Evolutionary conservation across 73 alveolate species (phyloP), one percentile per base, ranked within the genome.

Genomic region (Symbiodinium pilosum): DNA sequence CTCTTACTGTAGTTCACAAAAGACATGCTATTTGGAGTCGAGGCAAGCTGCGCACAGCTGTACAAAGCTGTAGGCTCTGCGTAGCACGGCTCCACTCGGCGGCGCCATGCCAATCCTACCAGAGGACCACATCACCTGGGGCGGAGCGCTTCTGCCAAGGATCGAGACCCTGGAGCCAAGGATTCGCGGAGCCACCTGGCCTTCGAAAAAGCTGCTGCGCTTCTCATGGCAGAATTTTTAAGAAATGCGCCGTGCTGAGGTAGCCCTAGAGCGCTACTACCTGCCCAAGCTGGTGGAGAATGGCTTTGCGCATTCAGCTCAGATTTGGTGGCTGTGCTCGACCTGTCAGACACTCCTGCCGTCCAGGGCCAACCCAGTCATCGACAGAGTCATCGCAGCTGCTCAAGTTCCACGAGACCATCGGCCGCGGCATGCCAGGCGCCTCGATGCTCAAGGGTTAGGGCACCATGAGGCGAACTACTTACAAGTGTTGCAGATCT

Each of bases 121-220:
- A 28, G 93, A 86, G 51, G 83, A 73, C 34, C 93, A 86, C 9
- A 39, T 86, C 93, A 86, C 84, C 54, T 86, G 93, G 93, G 93
- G 93, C 54, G 93, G 93, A 12, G 93, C 54, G 81, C 83, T 86
- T 81, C 83, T 86, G 84, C 93, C 93, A 36, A 52, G 41, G 56
- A 86, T 86, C 40, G 56, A 86, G 36, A 51, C 93, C 56, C 30
- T 44, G 83, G 34, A 30, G n/a, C 93, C 93, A 12, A 39, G 93
- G 41, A 52, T 86, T 40, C 93, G 93, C 38, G 42, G 68, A 43
- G 93, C 38, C 81, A 64, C 38, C 9, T 64, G 5, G 41, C 81
- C 3, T 24, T 14, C 12, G 91, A 24, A 43, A 34, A 18, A 14
- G 26, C 59, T n/a, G n/a, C 24, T 36, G 1, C 20, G 91, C 32